Evolutionary conservation across 2,329 filamentous ascomycete species (phyloP).

Genomic region (Colletotrichum sp.): DNA sequence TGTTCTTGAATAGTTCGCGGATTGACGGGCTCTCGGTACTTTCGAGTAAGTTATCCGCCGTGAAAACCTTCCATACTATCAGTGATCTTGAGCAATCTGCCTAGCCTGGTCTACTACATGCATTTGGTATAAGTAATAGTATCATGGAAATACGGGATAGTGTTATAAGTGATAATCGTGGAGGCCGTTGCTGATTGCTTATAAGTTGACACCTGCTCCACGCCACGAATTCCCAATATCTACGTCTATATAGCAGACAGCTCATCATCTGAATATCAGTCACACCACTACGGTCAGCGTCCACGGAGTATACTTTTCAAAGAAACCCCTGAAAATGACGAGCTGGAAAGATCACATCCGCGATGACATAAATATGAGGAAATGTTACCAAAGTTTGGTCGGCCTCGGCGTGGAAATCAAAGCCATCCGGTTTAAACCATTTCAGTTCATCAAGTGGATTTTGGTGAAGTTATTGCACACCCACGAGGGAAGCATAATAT

Average conservation of each 20-base stretch:
- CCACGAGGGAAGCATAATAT: too few species aligned
- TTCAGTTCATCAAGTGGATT: accelerated
- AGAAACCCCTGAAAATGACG: accelerated
- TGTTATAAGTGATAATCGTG: accelerated
- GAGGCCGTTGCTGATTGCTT: accelerated
- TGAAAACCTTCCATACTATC: too few species aligned
- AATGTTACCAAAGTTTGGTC: background rate
- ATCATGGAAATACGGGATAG: too few species aligned
- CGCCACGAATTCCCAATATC: accelerated
- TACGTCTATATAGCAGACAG: accelerated
- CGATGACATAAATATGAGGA: background rate
- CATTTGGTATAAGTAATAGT: too few species aligned
- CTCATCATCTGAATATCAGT: accelerated
- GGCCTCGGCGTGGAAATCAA: accelerated
- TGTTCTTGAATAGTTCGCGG: too few species aligned
- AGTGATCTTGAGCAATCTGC: too few species aligned
- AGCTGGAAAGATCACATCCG: background rate
- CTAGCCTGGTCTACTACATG: too few species aligned
- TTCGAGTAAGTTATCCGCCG: too few species aligned
- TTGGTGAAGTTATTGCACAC: too few species aligned
- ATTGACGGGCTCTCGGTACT: too few species aligned
- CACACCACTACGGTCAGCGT: accelerated
- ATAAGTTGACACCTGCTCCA: background rate
- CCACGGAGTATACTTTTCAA: background rate
- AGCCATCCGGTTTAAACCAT: too few species aligned